Evolutionary conservation across 1,284 basidiomycete species (phyloP), one percentile per base, ranked within the genome.

Genomic region (Inonotus obliquus): DNA sequence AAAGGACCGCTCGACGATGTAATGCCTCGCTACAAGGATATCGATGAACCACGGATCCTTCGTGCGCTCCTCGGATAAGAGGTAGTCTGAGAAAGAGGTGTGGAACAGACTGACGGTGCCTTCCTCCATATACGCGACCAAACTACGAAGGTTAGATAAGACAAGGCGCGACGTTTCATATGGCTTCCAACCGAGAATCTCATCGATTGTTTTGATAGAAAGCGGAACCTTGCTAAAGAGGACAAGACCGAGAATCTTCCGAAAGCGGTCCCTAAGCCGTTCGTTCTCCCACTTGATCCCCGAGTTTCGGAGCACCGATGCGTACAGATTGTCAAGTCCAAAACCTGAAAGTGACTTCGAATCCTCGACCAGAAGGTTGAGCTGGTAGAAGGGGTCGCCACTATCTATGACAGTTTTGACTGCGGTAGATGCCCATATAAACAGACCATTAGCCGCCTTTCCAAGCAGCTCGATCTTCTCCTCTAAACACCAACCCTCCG

Each of bases 341-440:
- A 47, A 45, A 4, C 54, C 32, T 41, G 37, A 13, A 14, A 55
- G 54, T 17, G 45, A 57, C 17, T 47, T 39, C 13, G 56, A 45
- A 48, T 57, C n/a, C 10, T 19, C 17, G 27, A 57, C 27, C 5
- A 57, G 32, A 17, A 14, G 10, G 10, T 57, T 32, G 13, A 57
- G 45, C 19, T 35, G 41, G 9, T 19, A 6, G 21, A 57, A 48
- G 4, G 21, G 41, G 21, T 48, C 14, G 25, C 7, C 29, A 35
- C 56, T 29, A 14, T 47, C 23, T n/a, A 3, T 44, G 4, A 61
- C 44, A 17, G 55, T 14, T 23, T 68, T 71, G 52, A 72, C 61
- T 29, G 72, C 70, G 1, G 70, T 72, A 13, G 66, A 58, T 6
- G 70, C 68, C 55, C 70, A 72, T n/a, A 72, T 72, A 48, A 72